phyloP scores from a whole-genome alignment of 345 rosid genomes.

The Lepidium didymum region DNA sequence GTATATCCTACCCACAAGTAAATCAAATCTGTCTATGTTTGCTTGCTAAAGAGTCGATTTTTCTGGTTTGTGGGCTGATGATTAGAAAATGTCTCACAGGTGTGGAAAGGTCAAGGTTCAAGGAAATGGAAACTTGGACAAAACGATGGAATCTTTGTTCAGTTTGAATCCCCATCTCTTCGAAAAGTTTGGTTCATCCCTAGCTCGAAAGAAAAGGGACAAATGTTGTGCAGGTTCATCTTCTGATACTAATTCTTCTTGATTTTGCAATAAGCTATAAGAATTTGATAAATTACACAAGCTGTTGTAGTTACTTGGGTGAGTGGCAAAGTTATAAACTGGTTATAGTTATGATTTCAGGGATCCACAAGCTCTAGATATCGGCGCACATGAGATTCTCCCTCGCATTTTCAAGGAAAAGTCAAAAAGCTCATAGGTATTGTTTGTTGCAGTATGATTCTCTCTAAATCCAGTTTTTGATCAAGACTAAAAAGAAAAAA shows the following conservation, averaged over 20 bases:
- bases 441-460: slow-evolving; percentile 7
- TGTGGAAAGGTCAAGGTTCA: slow-evolving; percentile 98
- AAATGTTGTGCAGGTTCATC: slow-evolving; percentile 71
- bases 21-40: not conserved
- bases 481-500: slow-evolving; percentile 3
- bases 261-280: not conserved
- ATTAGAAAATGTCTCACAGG: slow-evolving; percentile 32
- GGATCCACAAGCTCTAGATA: slow-evolving; percentile 78
- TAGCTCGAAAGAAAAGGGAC: slow-evolving; percentile 73
- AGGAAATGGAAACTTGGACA: slow-evolving; percentile 96
- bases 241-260: not conserved
- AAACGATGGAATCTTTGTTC: slow-evolving; percentile 90
- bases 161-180: slow-evolving; percentile 61
- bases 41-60: not conserved
- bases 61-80: not conserved
- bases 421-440: slow-evolving; percentile 16
- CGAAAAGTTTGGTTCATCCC: slow-evolving; percentile 90
- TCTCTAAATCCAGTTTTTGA: slow-evolving; percentile 15
- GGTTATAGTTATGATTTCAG: slow-evolving; percentile 31
- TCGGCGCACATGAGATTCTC: slow-evolving; percentile 68
- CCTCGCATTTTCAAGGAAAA: slow-evolving; percentile 77
- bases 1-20: slow-evolving; percentile 95
- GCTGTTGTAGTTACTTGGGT: not conserved
- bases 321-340: not conserved
- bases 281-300: not conserved